phyloP scores from a whole-genome alignment of 768 basidiomycete species.

The Boletus sp. region DNA sequence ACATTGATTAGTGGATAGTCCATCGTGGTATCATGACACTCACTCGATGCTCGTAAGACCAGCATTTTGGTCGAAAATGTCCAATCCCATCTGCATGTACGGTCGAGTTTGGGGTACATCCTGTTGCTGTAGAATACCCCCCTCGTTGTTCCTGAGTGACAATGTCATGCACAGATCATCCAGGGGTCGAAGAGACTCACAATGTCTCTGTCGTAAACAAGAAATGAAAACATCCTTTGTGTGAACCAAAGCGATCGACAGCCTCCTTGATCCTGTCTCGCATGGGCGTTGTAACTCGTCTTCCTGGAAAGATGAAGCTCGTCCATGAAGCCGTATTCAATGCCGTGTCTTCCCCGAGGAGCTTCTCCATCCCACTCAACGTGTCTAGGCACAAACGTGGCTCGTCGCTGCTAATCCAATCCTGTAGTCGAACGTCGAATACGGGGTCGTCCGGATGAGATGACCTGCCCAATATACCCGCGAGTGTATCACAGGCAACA shows the following conservation, averaged over 20 bases:
- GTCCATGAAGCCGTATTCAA: background rate
- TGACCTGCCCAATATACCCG: background rate
- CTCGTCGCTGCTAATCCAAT: background rate
- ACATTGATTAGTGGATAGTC: background rate
- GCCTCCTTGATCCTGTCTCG: background rate
- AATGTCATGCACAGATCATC: background rate
- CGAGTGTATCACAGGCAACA: background rate
- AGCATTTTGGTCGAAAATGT: background rate
- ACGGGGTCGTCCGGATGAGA: background rate
- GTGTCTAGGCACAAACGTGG: background rate
- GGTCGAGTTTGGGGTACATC: background rate
- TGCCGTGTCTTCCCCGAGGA: background rate
- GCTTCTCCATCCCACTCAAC: background rate
- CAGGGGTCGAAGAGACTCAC: background rate
- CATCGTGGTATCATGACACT: background rate
- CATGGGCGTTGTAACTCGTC: background rate
- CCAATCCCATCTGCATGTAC: background rate
- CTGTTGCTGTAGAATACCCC: background rate
- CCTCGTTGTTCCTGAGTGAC: background rate
- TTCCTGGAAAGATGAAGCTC: background rate
- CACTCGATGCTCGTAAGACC: background rate
- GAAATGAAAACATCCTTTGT: background rate
- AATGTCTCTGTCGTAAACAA: background rate
- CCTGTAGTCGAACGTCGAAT: background rate
- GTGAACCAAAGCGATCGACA: background rate